Evolutionary conservation across 2,329 filamentous ascomycete species (phyloP).

Genomic region (Aspergillus ustus): DNA sequence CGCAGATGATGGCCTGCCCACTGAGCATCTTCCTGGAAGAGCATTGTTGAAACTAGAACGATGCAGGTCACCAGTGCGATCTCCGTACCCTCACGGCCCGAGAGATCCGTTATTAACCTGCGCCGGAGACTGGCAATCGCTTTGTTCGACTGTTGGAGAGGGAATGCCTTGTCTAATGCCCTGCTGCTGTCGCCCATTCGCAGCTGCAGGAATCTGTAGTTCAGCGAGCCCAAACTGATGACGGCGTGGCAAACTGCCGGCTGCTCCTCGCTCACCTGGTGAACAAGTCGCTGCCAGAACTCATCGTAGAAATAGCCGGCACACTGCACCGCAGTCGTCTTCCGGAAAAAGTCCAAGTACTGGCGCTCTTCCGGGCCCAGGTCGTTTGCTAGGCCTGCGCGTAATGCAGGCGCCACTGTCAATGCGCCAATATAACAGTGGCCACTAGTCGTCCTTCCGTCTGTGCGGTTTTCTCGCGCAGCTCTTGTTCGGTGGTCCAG

Average conservation of each 20-base stretch:
- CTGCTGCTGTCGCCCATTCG: constrained; percentile 2
- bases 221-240: constrained; percentile 31
- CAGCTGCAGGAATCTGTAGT: constrained; percentile 25
- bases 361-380: constrained; percentile 1
- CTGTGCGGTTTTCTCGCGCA: no score
- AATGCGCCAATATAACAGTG: no score
- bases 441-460: no score
- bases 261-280: constrained; percentile 26
- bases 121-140: not conserved
- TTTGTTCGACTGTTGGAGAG: constrained; percentile 8
- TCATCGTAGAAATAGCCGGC: constrained; percentile 13
- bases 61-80: no score
- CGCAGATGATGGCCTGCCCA: constrained; percentile 17
- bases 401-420: no score
- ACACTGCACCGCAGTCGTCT: not conserved
- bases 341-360: constrained; percentile 9
- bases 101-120: no score
- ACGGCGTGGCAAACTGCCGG: constrained; percentile 30
- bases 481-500: not conserved
- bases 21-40: constrained; percentile 21
- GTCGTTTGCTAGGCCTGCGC: no score
- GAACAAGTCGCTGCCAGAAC: constrained; percentile 26
- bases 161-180: not conserved
- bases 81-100: no score
- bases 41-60: constrained; percentile 21